Conservation (phyloP, 192 early-diverging fungal genomes). For the Podila horticola region DNA sequence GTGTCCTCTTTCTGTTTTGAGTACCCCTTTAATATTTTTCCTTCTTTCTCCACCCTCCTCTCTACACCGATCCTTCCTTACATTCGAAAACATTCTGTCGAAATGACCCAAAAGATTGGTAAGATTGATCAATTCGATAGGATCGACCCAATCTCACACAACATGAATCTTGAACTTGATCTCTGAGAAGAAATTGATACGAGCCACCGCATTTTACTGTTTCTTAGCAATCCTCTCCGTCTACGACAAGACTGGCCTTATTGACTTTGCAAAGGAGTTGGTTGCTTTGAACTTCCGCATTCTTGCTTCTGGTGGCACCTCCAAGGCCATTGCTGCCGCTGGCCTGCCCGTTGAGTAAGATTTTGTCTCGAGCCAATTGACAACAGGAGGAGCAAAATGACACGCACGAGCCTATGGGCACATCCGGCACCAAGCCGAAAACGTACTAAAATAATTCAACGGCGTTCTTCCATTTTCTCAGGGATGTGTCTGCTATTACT, state of each 20-base stretch:
- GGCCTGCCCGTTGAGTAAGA: slow-evolving; percentile 87
- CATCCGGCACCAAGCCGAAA: too few species aligned
- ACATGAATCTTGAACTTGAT: neutral
- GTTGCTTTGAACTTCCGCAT: slow-evolving; percentile 80
- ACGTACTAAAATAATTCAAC: neutral
- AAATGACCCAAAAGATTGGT: slow-evolving; percentile 52
- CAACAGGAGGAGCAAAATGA: neutral
- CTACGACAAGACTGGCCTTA: slow-evolving; percentile 96
- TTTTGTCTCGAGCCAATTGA: neutral
- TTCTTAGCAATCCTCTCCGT: slow-evolving; percentile 87
- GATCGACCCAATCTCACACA: neutral
- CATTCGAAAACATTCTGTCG: slow-evolving; percentile 16
- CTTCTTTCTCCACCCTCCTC: slow-evolving; percentile 17
- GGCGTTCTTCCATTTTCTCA: slow-evolving; percentile 22
- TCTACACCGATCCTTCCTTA: slow-evolving; percentile 5
- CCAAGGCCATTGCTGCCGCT: slow-evolving; percentile 88
- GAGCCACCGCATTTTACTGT: neutral
- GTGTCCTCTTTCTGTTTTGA: too few species aligned
- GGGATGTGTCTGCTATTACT: slow-evolving; percentile 98
- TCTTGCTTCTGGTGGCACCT: slow-evolving; percentile 95
- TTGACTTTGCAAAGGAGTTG: slow-evolving; percentile 89
- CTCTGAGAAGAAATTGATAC: neutral
- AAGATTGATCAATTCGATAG: neutral
- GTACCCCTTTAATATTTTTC: too few species aligned
- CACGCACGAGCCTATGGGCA: too few species aligned